Percentiles rank a stretch among this genome's conserved stretches.
Evolutionary conservation across 2,329 filamentous ascomycete genomes (phyloP).

Genomic region (Parafenestella ontariensis): DNA sequence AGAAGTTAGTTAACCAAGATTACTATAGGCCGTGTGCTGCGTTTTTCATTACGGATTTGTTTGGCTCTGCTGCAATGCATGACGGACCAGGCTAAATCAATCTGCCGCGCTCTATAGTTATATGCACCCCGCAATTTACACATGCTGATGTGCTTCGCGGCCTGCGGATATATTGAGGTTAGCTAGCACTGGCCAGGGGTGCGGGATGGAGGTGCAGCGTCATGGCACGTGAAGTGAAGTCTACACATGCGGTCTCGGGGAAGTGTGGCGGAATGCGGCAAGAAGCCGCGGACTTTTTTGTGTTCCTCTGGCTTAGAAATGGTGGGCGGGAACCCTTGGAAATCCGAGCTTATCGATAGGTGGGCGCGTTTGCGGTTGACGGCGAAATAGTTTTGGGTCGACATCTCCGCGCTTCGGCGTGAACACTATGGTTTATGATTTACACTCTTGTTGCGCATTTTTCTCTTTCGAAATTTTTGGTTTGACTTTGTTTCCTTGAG

Average conservation of each 20-base stretch:
- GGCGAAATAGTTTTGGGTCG: slow-evolving; percentile 24
- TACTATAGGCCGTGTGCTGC: slow-evolving; percentile 34
- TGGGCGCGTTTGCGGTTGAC: slow-evolving; percentile 22
- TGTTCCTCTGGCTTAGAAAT: slow-evolving; percentile 12
- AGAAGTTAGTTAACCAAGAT: slow-evolving; percentile 13
- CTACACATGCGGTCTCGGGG: slow-evolving; percentile 9
- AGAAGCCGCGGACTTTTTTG: slow-evolving; percentile 32
- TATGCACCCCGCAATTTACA: slow-evolving; percentile 14
- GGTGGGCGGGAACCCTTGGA: slow-evolving; percentile 13
- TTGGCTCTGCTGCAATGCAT: not conserved
- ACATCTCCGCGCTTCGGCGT: slow-evolving; percentile 30
- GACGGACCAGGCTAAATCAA: slow-evolving; percentile 37
- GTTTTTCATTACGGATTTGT: slow-evolving; percentile 2
- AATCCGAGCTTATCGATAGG: slow-evolving; percentile 44
- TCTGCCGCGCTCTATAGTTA: slow-evolving; percentile 24
- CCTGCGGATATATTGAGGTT: not conserved
- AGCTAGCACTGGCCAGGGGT: slow-evolving; percentile 1
- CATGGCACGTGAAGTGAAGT: not conserved
- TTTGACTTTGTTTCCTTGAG: not conserved
- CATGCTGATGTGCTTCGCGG: slow-evolving; percentile 3
- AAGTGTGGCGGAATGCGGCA: slow-evolving; percentile 27
- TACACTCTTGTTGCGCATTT: slow-evolving; percentile 5
- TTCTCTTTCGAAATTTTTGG: slow-evolving; percentile 2
- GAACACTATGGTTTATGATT: slow-evolving; percentile 14
- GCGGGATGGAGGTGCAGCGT: not conserved